A percentile compares a stretch with the other conserved stretches of the same genome.
phyloP scores from a whole-genome alignment of 2,329 filamentous ascomycete species.

The Fusarium tupiense region DNA sequence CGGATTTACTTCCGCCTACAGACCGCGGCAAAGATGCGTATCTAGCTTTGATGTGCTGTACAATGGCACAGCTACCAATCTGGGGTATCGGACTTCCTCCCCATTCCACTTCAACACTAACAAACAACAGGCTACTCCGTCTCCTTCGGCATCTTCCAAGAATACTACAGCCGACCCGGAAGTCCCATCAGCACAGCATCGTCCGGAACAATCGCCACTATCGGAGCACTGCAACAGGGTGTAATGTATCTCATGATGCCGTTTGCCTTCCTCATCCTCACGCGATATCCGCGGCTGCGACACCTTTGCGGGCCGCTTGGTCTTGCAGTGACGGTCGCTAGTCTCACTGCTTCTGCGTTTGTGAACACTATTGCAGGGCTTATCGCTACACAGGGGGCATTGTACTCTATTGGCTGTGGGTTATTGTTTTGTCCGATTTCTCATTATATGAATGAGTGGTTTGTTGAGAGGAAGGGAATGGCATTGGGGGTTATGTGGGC shows the following conservation, averaged over 20 bases:
- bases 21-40: conserved; percentile 45
- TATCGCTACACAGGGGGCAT: conserved; percentile 66
- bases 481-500: conserved; percentile 68
- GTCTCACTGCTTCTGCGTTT: conserved; percentile 61
- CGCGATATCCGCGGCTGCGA: conserved; percentile 51
- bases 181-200: conserved; percentile 55
- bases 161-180: conserved; percentile 70
- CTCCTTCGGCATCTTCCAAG: conserved; percentile 73
- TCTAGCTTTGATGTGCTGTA: conserved; percentile 44
- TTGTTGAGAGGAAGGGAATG: conserved; percentile 59
- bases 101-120: background rate
- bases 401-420: conserved; percentile 65
- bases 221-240: conserved; percentile 45
- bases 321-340: conserved; percentile 58
- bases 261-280: conserved; percentile 57
- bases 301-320: conserved; percentile 56
- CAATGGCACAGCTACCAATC: conserved; percentile 45
- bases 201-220: conserved; percentile 36
- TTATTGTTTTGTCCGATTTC: conserved; percentile 63
- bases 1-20: conserved; percentile 36
- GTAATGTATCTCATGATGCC: conserved; percentile 64
- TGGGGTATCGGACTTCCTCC: conserved; percentile 35
- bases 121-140: conserved; percentile 42
- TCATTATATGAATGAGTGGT: conserved; percentile 69
- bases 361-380: conserved; percentile 59